phyloP scores from a whole-genome alignment of 2,329 filamentous ascomycete genomes.

The Didymosphaeria variabile region DNA sequence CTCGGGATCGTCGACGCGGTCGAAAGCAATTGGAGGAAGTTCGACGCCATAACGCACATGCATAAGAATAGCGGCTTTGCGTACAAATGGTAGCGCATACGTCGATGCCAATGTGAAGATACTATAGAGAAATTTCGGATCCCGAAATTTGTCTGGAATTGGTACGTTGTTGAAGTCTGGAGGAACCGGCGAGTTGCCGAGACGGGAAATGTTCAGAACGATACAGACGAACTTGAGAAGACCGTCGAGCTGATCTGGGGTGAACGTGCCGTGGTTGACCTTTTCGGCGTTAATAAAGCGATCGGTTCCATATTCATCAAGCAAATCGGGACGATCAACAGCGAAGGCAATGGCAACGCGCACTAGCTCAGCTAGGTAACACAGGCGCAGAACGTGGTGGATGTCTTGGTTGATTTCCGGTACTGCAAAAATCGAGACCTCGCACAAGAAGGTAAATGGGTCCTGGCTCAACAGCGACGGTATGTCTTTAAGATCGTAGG shows the following conservation, averaged over 20 bases:
- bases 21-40: constrained; percentile 71
- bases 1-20: constrained; percentile 73
- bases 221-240: constrained; percentile 44
- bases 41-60: constrained; percentile 90
- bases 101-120: constrained; percentile 67
- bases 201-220: constrained; percentile 39
- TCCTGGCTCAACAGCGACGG: constrained; percentile 72
- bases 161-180: constrained; percentile 38
- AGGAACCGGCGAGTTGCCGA: constrained; percentile 33
- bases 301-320: constrained; percentile 23
- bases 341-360: constrained; percentile 73
- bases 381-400: constrained; percentile 81
- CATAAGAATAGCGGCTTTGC: constrained; percentile 84
- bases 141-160: constrained; percentile 34
- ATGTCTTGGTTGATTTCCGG: constrained; percentile 76
- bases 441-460: constrained; percentile 81
- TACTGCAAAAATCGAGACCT: constrained; percentile 76
- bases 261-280: constrained; percentile 30
- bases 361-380: constrained; percentile 89
- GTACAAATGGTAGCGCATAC: constrained; percentile 89
- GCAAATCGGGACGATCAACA: constrained; percentile 16
- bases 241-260: constrained; percentile 39
- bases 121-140: constrained; percentile 44
- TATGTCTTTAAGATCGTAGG: constrained; percentile 55
- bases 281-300: constrained; percentile 40